Evolutionary conservation across 1,284 basidiomycete species (phyloP).

Genomic region (Pseudozyma sp.): DNA sequence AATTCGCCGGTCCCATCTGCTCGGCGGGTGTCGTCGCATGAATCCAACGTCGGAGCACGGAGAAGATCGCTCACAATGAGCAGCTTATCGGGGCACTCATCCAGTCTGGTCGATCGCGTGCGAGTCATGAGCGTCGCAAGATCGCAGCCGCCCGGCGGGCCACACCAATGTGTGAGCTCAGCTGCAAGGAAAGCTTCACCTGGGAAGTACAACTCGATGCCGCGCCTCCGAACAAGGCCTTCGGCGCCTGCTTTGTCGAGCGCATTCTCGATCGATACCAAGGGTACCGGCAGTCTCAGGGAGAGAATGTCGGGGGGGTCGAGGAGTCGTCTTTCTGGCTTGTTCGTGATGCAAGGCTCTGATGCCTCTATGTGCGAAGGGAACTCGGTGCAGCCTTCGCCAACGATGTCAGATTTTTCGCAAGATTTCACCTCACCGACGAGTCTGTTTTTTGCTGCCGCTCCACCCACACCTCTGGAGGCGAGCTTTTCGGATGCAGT

Average conservation of each 20-base stretch:
- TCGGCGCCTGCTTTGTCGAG: not conserved
- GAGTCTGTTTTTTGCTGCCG: constrained; percentile 4
- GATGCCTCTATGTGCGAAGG: not conserved
- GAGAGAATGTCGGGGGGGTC: constrained; percentile 1
- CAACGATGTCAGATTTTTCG: constrained; percentile 8
- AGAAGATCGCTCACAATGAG: constrained; percentile 19
- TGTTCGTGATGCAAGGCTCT: constrained; percentile 6
- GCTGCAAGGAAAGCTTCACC: constrained; percentile 3
- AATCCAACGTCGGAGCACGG: not conserved
- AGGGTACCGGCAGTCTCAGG: constrained; percentile 3
- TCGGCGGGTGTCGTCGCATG: not conserved
- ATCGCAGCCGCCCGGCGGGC: constrained; percentile 8
- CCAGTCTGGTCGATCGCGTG: constrained; percentile 19
- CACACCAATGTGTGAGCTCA: constrained; percentile 1
- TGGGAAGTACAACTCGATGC: constrained; percentile 21
- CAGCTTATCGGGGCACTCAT: constrained; percentile 5
- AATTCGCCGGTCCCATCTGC: constrained; percentile 1
- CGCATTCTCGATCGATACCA: not conserved
- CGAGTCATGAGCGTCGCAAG: constrained; percentile 9
- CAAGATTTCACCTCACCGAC: constrained; percentile 1
- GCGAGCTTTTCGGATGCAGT: not conserved
- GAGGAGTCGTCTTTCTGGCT: constrained; percentile 5
- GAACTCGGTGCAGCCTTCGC: not conserved
- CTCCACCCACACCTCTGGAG: constrained; percentile 1
- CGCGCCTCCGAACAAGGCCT: constrained; percentile 10